phyloP scores from a whole-genome alignment of 768 basidiomycete genomes.

The Leccinum uliginosum region DNA sequence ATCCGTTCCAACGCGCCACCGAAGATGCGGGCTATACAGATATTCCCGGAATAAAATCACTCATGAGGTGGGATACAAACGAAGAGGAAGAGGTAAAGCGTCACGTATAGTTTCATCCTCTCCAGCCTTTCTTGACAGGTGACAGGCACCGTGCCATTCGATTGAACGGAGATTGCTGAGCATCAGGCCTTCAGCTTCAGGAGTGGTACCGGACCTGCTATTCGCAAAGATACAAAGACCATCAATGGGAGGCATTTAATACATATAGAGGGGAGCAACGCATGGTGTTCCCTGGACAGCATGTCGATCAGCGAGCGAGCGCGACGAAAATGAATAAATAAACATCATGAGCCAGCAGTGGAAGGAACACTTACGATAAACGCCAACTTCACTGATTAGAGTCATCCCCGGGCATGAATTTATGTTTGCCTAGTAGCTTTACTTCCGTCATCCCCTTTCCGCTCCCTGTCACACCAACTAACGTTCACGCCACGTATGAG shows the following conservation, averaged over 20 bases:
- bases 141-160: conserved; percentile 8
- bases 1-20: conserved; percentile 10
- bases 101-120: conserved; percentile 22
- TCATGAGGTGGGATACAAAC: conserved; percentile 17
- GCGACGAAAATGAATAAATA: neutral
- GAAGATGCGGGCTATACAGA: conserved; percentile 17
- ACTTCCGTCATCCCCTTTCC: conserved; percentile 87
- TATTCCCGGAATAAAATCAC: conserved; percentile 14
- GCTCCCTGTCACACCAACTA: conserved; percentile 89
- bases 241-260: conserved; percentile 20
- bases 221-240: conserved; percentile 23
- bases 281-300: conserved; percentile 11
- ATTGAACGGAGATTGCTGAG: conserved; percentile 7
- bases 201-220: conserved; percentile 21
- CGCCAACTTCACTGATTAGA: conserved; percentile 26
- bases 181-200: conserved; percentile 8
- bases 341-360: neutral
- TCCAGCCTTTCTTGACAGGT: conserved; percentile 12
- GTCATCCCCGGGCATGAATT: conserved; percentile 56
- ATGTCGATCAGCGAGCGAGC: conserved; percentile 9
- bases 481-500: conserved; percentile 14
- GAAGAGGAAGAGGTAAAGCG: conserved; percentile 17
- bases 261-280: conserved; percentile 20
- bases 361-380: conserved; percentile 6
- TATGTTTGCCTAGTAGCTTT: conserved; percentile 66